These are phyloP conservation scores for Backusella morwellensis DNA, from an alignment of 192 early-diverging fungal genomes.

Conservation along the genomic window DNA sequence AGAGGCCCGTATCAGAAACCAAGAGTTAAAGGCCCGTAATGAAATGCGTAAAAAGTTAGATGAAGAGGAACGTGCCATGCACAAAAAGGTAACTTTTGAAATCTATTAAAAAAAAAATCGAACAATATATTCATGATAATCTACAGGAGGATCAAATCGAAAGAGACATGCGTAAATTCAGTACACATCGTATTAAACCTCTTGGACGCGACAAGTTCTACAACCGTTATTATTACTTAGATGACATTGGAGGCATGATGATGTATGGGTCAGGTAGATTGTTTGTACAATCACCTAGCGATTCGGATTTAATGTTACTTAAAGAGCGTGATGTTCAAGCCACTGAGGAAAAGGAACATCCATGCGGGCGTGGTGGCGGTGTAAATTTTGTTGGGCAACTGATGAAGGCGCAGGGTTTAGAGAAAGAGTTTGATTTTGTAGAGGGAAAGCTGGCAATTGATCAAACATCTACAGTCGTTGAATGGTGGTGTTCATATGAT, in stretches of 20 bases:
- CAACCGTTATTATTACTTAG: conserved; percentile 91
- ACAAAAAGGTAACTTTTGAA: conserved; percentile 33
- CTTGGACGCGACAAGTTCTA: conserved; percentile 84
- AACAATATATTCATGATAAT: neutral
- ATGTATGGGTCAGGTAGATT: conserved; percentile 54
- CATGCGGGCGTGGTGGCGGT: conserved; percentile 35
- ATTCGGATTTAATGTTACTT: conserved; percentile 50
- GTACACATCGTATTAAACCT: conserved; percentile 65
- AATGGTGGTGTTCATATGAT: conserved; percentile 35
- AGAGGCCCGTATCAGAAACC: conserved; percentile 35
- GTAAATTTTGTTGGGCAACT: conserved; percentile 17
- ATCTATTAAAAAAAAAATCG: neutral
- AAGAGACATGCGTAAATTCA: conserved; percentile 60
- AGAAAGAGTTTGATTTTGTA: conserved; percentile 21
- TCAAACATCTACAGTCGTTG: neutral
- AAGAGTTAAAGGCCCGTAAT: conserved; percentile 38
- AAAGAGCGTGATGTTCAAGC: conserved; percentile 30
- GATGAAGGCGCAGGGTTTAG: conserved; percentile 22
- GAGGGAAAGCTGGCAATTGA: neutral
- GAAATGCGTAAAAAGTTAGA: conserved; percentile 49
- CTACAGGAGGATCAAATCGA: conserved; percentile 68
- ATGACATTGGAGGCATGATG: conserved; percentile 64
- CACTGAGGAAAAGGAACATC: neutral
- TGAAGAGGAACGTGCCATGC: conserved; percentile 51
- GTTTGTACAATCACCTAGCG: conserved; percentile 56